Evolutionary conservation across 1,284 basidiomycete genomes (phyloP).

Genomic region (Farysia itapuensis): DNA sequence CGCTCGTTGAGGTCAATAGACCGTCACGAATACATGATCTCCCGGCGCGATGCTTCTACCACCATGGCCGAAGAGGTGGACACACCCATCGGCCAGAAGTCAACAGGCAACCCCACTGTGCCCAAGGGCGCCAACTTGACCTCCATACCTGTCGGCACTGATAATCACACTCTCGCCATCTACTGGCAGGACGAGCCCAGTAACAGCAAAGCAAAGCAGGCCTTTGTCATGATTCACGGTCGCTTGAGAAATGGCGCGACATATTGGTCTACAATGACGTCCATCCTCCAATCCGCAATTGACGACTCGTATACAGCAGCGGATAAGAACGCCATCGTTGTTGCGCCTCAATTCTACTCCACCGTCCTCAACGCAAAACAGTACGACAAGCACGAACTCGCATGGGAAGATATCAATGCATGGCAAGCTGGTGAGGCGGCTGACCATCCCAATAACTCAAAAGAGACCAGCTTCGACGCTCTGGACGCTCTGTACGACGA

Average conservation of each 20-base stretch:
- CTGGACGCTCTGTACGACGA: constrained; percentile 47
- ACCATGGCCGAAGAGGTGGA: constrained; percentile 8
- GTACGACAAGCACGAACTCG: constrained; percentile 41
- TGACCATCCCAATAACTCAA: constrained; percentile 39
- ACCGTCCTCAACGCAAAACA: constrained; percentile 41
- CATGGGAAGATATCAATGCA: constrained; percentile 52
- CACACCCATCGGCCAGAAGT: constrained; percentile 22
- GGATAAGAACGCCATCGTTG: constrained; percentile 36
- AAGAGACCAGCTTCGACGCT: constrained; percentile 49
- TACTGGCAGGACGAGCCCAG: constrained; percentile 38
- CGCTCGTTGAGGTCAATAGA: too few species aligned
- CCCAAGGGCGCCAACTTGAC: constrained; percentile 40
- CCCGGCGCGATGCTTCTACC: constrained; percentile 37
- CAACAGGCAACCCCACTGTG: constrained; percentile 20
- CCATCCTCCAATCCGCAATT: constrained; percentile 32
- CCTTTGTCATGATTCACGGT: constrained; percentile 58
- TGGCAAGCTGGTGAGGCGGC: constrained; percentile 55
- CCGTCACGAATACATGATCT: too few species aligned
- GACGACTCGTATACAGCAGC: constrained; percentile 19
- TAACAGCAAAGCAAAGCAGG: constrained; percentile 33
- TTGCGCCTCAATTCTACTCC: constrained; percentile 54
- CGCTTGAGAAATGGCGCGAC: constrained; percentile 42
- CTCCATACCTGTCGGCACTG: constrained; percentile 26
- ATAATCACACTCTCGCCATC: constrained; percentile 20
- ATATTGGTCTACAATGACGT: constrained; percentile 50